Conservation (phyloP, 345 rosid genomes). For the Psidium guajava region DNA sequence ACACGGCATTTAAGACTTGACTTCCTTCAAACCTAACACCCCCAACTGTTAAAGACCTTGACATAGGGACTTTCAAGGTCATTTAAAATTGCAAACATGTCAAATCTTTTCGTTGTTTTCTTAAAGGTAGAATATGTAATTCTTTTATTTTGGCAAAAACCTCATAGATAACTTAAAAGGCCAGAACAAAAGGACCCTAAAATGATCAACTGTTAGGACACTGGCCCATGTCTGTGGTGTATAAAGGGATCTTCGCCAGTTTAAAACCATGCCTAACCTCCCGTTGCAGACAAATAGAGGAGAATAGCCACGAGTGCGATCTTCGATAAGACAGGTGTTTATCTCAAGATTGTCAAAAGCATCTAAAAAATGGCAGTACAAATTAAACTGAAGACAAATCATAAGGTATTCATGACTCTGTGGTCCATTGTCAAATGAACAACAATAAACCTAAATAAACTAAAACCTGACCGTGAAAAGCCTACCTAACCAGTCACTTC, state of each 20-base stretch:
- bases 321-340: background rate
- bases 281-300: background rate
- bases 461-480: background rate
- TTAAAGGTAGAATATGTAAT: background rate
- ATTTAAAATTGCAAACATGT: background rate
- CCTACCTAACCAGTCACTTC: constrained; percentile 98
- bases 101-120: background rate
- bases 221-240: background rate
- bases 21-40: background rate
- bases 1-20: background rate
- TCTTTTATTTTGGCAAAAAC: background rate
- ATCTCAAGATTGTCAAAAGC: background rate
- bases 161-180: background rate
- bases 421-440: background rate
- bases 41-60: background rate
- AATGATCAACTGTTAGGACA: background rate
- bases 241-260: background rate
- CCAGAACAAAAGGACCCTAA: background rate
- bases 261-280: background rate
- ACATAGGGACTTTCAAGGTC: background rate
- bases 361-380: background rate
- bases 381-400: background rate
- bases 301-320: background rate
- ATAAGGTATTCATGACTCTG: background rate
- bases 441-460: background rate